Evolutionary conservation across 106 monocot species (phyloP), one percentile per base, ranked within the genome.

Genomic region (Iris macrosiphon): DNA sequence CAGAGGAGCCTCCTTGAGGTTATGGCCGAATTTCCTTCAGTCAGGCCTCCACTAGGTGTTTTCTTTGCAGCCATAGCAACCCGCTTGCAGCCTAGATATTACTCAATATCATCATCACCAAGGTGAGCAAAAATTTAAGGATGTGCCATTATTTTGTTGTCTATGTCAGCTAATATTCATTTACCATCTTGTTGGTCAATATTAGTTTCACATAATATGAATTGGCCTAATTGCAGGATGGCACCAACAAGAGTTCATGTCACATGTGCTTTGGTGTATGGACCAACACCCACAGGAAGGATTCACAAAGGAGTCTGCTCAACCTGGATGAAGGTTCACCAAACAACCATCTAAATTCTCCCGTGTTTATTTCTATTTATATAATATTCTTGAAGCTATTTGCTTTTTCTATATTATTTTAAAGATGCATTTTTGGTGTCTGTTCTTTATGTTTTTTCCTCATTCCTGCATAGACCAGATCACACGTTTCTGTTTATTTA

Each of bases 321-420:
- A 58, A 90, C 90, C 47, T 98, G 96, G 96, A 90, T 98, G 77
- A 98, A 83, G 96, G 96, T 98, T 76, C n/a, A n/a, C n/a, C n/a
- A n/a, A n/a, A n/a, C n/a, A n/a, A n/a, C n/a, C n/a, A n/a, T n/a
- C n/a, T n/a, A n/a, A n/a, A n/a, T n/a, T n/a, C n/a, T n/a, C n/a
- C n/a, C n/a, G n/a, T 38, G 45, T 40, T 22, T 62, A 49, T 32
- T 57, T 41, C 30, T 40, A 17, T 35, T 6, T 10, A 7, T 52
- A 15, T 12, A 9, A 4, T 49, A 35, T 35, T 35, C 4, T 35
- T 35, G 34, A 35, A 35, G 10, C 10, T 6, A 35, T 35, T 35
- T n/a, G n/a, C n/a, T n/a, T n/a, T n/a, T n/a, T n/a, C n/a, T n/a
- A n/a, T n/a, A n/a, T n/a, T n/a, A n/a, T n/a, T n/a, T n/a, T n/a